Conservation (phyloP, 1,139 yeast species). For the Petasospora fabianii region DNA sequence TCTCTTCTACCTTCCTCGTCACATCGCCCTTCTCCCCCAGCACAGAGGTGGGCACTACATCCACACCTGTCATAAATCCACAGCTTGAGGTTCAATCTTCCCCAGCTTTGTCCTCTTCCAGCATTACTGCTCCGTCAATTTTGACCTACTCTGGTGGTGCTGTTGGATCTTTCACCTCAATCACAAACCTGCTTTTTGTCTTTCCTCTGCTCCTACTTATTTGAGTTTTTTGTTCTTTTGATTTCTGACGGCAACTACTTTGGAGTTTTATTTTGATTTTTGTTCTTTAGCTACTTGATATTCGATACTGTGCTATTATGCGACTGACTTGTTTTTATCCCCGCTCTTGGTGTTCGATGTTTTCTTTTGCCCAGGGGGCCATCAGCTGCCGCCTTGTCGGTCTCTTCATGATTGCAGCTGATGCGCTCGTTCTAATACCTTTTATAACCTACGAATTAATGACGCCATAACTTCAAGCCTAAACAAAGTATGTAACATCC, state of each 20-base stretch:
- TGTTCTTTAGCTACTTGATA: neutral
- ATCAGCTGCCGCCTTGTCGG: too few species aligned
- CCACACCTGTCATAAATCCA: neutral
- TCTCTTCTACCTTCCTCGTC: neutral
- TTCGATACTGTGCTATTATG: too few species aligned
- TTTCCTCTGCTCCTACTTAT: conserved; percentile 7
- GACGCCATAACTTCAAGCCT: too few species aligned
- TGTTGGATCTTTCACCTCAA: neutral
- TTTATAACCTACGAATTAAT: too few species aligned
- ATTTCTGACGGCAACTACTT: too few species aligned
- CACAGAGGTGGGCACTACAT: neutral
- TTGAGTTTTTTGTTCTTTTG: neutral
- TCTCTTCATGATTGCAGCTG: too few species aligned
- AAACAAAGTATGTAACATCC: too few species aligned
- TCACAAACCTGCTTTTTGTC: conserved; percentile 2
- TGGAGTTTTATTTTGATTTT: too few species aligned
- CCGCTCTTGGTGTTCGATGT: too few species aligned
- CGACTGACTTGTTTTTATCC: too few species aligned
- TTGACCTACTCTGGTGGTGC: conserved; percentile 9
- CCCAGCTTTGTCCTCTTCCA: neutral
- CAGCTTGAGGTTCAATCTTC: neutral
- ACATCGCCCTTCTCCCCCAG: neutral
- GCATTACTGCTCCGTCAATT: conserved; percentile 4
- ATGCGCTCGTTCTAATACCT: too few species aligned
- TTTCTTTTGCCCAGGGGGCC: too few species aligned